phyloP scores from a whole-genome alignment of 2,329 filamentous ascomycete species.

The Pseudocercospora pini-densiflorae region DNA sequence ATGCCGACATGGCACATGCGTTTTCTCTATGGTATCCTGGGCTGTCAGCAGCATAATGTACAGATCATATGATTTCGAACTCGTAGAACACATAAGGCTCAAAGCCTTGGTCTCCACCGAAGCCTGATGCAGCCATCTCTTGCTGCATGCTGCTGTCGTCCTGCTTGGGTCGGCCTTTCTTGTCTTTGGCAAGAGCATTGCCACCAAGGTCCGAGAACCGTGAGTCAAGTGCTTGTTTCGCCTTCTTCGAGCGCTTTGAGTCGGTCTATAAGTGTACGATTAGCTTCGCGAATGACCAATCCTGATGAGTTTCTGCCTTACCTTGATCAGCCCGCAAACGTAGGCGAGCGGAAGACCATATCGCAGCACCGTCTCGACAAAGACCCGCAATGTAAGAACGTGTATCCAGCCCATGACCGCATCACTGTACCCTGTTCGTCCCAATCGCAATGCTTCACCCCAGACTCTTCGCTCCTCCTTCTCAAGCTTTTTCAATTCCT shows the following conservation, averaged over 20 bases:
- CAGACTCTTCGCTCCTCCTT: slow-evolving; percentile 90
- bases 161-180: slow-evolving; percentile 88
- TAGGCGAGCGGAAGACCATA: slow-evolving; percentile 93
- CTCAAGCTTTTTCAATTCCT: slow-evolving; percentile 79
- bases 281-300: slow-evolving; percentile 10
- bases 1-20: neutral
- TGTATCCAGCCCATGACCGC: slow-evolving; percentile 96
- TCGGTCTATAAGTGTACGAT: slow-evolving; percentile 65
- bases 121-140: slow-evolving; percentile 79
- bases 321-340: slow-evolving; percentile 82
- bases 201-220: slow-evolving; percentile 91
- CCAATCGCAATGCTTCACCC: slow-evolving; percentile 86
- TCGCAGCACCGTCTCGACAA: slow-evolving; percentile 96
- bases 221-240: slow-evolving; percentile 68
- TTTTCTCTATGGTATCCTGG: slow-evolving; percentile 1
- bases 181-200: slow-evolving; percentile 91
- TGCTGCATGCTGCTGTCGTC: slow-evolving; percentile 80
- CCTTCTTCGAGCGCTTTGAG: slow-evolving; percentile 79
- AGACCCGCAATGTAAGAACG: slow-evolving; percentile 86
- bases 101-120: slow-evolving; percentile 71
- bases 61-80: slow-evolving; percentile 70
- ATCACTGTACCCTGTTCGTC: slow-evolving; percentile 92
- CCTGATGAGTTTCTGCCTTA: slow-evolving; percentile 42
- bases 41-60: neutral
- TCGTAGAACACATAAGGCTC: slow-evolving; percentile 98